phyloP scores from a whole-genome alignment of 768 basidiomycete genomes.

The Amanita brunnescens region DNA sequence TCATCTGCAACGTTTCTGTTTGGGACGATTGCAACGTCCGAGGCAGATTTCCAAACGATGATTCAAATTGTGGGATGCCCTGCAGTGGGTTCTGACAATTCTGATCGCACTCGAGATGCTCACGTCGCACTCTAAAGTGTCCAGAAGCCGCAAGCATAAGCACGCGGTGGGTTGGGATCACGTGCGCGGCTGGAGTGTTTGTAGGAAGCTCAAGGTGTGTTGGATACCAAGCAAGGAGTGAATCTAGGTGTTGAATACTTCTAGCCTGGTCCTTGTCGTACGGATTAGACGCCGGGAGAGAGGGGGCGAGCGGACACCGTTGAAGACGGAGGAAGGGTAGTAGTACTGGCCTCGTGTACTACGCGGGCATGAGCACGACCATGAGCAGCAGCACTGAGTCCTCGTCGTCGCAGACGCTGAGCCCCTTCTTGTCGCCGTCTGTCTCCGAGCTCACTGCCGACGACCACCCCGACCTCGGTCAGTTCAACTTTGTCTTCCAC shows the following conservation, averaged over 20 bases:
- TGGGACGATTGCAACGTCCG: not conserved
- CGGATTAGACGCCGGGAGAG: no score
- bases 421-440: constrained; percentile 8
- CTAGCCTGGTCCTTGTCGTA: no score
- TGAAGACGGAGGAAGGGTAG: not conserved
- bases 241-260: no score
- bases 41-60: not conserved
- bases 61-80: not conserved
- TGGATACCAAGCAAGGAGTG: no score
- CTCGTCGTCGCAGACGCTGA: not conserved
- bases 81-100: not conserved
- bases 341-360: not conserved
- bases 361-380: constrained; percentile 6
- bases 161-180: no score
- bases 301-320: not conserved
- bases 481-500: constrained; percentile 62
- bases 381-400: no score
- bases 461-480: constrained; percentile 66
- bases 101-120: no score
- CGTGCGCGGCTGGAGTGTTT: no score
- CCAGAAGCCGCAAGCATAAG: no score
- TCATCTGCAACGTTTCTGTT: not conserved
- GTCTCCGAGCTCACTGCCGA: constrained; percentile 47
- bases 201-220: no score
- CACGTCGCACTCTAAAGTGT: no score